Conservation (phyloP, 2,329 filamentous ascomycete species). For the Pyricularia sp. region DNA sequence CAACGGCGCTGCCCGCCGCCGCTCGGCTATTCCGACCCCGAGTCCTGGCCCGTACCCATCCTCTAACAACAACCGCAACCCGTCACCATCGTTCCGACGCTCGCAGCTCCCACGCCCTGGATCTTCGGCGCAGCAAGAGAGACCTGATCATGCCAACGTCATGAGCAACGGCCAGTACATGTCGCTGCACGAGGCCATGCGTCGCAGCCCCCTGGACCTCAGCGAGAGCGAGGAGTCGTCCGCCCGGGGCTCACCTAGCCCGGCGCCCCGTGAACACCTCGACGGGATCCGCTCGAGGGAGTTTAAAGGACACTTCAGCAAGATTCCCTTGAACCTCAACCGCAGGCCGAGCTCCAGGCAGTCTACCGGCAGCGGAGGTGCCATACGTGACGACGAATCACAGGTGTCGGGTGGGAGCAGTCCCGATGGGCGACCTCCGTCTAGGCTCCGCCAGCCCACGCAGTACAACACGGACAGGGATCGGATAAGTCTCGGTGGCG, state of each 20-base stretch:
- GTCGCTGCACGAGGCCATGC: not conserved
- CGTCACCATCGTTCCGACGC: not conserved
- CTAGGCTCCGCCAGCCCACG: slow-evolving; percentile 10
- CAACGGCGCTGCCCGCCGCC: not conserved
- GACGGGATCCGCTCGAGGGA: slow-evolving; percentile 3
- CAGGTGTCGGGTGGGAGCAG: slow-evolving; percentile 6
- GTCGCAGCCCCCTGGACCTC: not conserved
- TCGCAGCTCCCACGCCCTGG: not conserved
- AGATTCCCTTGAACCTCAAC: slow-evolving; percentile 12
- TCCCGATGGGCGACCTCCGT: slow-evolving; percentile 8
- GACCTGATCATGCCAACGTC: not conserved
- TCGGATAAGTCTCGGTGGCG: slow-evolving; percentile 10
- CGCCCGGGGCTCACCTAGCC: slow-evolving; percentile 34
- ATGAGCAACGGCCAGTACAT: not conserved
- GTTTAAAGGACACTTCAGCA: slow-evolving; percentile 12
- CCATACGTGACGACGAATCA: slow-evolving; percentile 5
- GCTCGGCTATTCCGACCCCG: not conserved
- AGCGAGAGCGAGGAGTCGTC: slow-evolving; percentile 18
- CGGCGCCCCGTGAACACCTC: slow-evolving; percentile 25
- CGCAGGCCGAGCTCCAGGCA: slow-evolving; percentile 10
- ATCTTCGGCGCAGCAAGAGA: not conserved
- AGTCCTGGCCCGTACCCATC: not conserved
- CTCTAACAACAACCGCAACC: not conserved
- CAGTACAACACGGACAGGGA: slow-evolving; percentile 15
- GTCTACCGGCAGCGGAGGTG: not conserved